Conservation (phyloP, 257 asterid genomes). For the Nyctanthes arbortristis region DNA sequence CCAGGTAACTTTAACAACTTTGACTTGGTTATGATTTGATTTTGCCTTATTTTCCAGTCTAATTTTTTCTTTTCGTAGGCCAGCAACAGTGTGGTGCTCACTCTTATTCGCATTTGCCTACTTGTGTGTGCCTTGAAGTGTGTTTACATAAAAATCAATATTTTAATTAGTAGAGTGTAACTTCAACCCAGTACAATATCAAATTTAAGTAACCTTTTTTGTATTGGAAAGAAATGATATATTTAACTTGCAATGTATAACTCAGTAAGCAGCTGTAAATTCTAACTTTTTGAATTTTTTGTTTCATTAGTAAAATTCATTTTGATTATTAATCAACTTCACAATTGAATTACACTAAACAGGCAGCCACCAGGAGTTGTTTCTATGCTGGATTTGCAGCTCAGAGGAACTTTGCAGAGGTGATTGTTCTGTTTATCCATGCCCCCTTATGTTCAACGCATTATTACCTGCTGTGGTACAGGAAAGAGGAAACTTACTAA, state of each 20-base stretch:
- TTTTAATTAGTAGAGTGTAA: neutral
- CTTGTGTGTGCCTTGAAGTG: neutral
- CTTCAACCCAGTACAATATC: neutral
- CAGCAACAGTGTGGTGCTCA: neutral
- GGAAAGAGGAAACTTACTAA: slow-evolving; percentile 10
- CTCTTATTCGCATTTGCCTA: neutral
- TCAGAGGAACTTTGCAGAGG: slow-evolving; percentile 98
- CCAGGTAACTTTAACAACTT: slow-evolving; percentile 55
- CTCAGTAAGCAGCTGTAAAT: slow-evolving; percentile 1
- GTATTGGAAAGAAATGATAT: neutral
- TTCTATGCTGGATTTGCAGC: slow-evolving; percentile 99
- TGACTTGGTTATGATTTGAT: neutral
- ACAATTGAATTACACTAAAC: slow-evolving; percentile 25
- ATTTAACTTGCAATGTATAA: neutral
- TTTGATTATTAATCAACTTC: neutral
- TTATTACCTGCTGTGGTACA: neutral
- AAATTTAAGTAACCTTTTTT: neutral
- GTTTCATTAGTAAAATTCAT: slow-evolving; percentile 15
- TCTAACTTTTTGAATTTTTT: neutral
- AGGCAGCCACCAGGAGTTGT: slow-evolving; percentile 99
- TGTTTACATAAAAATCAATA: neutral
- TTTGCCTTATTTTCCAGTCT: neutral
- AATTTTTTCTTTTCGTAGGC: neutral
- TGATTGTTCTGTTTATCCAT: slow-evolving; percentile 21
- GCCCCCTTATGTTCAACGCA: neutral